A percentile compares a stretch with the other conserved stretches of the same genome.
Conservation (phyloP, 108 stramenopile genomes). For the Pseudonitzschia pungens region DNA sequence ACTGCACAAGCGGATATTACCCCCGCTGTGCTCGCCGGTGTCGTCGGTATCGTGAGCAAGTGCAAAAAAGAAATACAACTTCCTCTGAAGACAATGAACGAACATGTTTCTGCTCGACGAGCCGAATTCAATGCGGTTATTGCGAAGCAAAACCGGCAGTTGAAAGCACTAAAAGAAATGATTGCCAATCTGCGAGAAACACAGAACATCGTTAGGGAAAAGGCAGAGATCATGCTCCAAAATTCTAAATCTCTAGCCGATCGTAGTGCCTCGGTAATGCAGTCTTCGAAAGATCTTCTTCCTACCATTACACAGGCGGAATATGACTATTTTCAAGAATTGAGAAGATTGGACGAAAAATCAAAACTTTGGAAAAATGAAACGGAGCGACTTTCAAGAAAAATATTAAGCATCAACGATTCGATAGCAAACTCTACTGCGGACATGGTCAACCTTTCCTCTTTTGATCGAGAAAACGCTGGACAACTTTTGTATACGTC, state of each 20-base stretch:
- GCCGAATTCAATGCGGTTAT: slow-evolving; percentile 45
- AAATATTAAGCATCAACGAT: slow-evolving; percentile 9
- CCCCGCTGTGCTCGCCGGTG: slow-evolving; percentile 62
- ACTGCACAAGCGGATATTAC: slow-evolving; percentile 50
- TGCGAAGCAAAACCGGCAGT: slow-evolving; percentile 47
- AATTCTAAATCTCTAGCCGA: slow-evolving; percentile 52
- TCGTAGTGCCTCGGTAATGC: slow-evolving; percentile 60
- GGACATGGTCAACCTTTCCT: background rate
- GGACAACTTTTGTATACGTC: slow-evolving; percentile 17
- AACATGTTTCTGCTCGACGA: slow-evolving; percentile 42
- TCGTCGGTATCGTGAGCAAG: slow-evolving; percentile 53
- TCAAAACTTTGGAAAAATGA: slow-evolving; percentile 52
- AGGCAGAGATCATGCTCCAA: slow-evolving; percentile 34
- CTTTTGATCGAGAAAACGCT: background rate
- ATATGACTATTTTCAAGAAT: slow-evolving; percentile 63
- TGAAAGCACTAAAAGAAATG: slow-evolving; percentile 42
- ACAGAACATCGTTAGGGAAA: slow-evolving; percentile 36
- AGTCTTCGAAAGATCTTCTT: slow-evolving; percentile 57
- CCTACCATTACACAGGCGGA: slow-evolving; percentile 78
- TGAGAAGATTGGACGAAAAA: slow-evolving; percentile 46
- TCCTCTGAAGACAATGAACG: slow-evolving; percentile 67
- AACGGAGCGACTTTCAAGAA: slow-evolving; percentile 24
- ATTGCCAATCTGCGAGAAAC: slow-evolving; percentile 41
- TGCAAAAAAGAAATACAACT: slow-evolving; percentile 66
- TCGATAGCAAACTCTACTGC: slow-evolving; percentile 8